Conservation (phyloP, 495 filamentous ascomycete species). For the Lasiosphaeria hispida region DNA sequence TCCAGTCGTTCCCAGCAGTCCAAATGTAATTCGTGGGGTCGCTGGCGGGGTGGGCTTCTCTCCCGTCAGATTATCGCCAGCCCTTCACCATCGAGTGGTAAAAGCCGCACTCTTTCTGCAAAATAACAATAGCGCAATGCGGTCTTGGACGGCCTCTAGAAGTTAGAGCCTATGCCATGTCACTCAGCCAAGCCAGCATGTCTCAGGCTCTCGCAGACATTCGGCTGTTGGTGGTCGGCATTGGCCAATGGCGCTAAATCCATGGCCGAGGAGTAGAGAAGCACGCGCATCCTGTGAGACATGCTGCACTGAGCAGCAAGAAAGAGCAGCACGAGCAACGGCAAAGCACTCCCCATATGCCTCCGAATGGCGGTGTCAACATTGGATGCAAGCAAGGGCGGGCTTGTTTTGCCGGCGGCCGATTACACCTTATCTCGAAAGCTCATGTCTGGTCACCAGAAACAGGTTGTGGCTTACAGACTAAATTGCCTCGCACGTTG, state of each 20-base stretch:
- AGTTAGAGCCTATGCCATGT: neutral
- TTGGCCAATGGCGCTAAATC: neutral
- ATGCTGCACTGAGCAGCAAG: neutral
- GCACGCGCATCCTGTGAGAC: neutral
- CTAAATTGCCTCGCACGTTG: too few species aligned
- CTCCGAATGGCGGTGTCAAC: constrained; percentile 2
- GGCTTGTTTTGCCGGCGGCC: too few species aligned
- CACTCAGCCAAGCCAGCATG: neutral
- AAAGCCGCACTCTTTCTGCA: neutral
- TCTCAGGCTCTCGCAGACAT: neutral
- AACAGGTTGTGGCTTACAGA: too few species aligned
- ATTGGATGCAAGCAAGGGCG: neutral
- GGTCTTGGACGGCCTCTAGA: neutral
- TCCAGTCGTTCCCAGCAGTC: neutral
- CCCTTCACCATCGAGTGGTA: neutral
- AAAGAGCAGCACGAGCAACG: too few species aligned
- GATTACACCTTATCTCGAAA: neutral
- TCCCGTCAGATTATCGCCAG: too few species aligned
- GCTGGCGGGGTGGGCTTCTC: neutral
- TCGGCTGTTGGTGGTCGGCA: neutral
- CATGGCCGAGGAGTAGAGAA: neutral
- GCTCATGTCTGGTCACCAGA: too few species aligned
- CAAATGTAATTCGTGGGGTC: neutral
- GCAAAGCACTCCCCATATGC: too few species aligned
- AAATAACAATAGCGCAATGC: too few species aligned